A percentile compares a stretch with the other conserved stretches of the same genome.
Conservation (phyloP, 768 basidiomycete species). For the Tylopilus subfusipes region DNA sequence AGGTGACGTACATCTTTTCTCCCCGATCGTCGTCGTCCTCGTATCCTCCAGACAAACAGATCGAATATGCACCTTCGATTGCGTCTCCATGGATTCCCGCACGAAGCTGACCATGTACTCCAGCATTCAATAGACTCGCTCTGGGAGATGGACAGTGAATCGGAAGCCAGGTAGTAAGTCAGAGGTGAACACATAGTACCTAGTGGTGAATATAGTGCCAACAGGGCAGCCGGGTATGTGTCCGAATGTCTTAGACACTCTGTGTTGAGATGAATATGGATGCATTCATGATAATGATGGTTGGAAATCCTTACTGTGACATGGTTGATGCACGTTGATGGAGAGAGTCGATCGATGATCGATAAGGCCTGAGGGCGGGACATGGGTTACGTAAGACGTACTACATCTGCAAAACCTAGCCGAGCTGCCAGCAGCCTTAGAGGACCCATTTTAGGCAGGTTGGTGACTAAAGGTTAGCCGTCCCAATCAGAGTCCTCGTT, state of each 20-base stretch:
- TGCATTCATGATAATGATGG: neutral
- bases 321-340: neutral
- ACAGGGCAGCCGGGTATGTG: slow-evolving; percentile 27
- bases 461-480: too few species aligned
- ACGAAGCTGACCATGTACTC: slow-evolving; percentile 32
- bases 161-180: neutral
- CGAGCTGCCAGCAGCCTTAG: too few species aligned
- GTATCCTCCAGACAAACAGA: slow-evolving; percentile 42
- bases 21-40: slow-evolving; percentile 39
- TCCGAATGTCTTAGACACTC: slow-evolving; percentile 20
- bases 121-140: slow-evolving; percentile 16
- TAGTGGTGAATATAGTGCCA: slow-evolving; percentile 19
- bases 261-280: neutral
- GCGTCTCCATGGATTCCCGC: slow-evolving; percentile 39
- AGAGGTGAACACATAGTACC: slow-evolving; percentile 1
- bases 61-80: slow-evolving; percentile 35
- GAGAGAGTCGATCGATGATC: too few species aligned
- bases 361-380: too few species aligned
- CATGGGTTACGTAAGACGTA: too few species aligned
- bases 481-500: too few species aligned
- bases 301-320: neutral
- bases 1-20: slow-evolving; percentile 33
- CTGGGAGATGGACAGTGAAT: slow-evolving; percentile 11
- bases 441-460: too few species aligned
- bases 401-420: too few species aligned